Base-by-base conservation (phyloP, 106 monocot genomes). In the Dactylorhiza incarnata region DNA sequence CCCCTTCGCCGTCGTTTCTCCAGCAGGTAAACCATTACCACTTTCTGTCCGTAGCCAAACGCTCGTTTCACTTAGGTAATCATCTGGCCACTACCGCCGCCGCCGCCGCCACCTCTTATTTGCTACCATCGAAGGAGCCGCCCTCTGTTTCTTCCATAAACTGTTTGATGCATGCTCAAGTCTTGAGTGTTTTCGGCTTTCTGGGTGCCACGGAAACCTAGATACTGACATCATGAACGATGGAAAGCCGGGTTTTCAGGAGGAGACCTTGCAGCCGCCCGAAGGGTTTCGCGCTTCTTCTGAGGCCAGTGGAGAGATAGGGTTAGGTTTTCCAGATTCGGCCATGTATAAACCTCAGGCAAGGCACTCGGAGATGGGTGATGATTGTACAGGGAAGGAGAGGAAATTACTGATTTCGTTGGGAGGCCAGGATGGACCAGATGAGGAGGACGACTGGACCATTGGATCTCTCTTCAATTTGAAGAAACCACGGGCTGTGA, bases 361-460 rank as follows among this genome's bases (percentile, higher is more conserved):
- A 43, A 55, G 43, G 12, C 43, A 56, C 7, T 49, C 29, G 67
- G 79, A 67, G 56, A 81, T 81, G 85, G 74, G 82, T 16, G 80
- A 16, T 17, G 76, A 69, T 8, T 9, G 63, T 74, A 63, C 49
- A 76, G 67, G 77, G 73, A 71, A 55, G 26, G 61, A 76, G 71
- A 78, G 76, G 76, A 82, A 83, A 73, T 78, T 75, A 13, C 15
- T 50, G 68, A 7, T 20, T 6, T 16, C 69, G 48, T 65, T 20
- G 5, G 77, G 53, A 11, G 56, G 8, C 22, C 69, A 17, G n/a
- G 74, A 37, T 3, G 77, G 76, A 5, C 84, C 65, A 67, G 86
- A 78, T n/a, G 92, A 88, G 25, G 88, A 90, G 15, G 93, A 87
- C 17, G 84, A 82, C 23, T 71, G 66, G 71, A 83, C 86, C 24